Percentiles rank a stretch among this genome's conserved stretches.
Conservation (phyloP, 1,139 yeast genomes). For the Hemisphaericaspora xylofermentans region DNA sequence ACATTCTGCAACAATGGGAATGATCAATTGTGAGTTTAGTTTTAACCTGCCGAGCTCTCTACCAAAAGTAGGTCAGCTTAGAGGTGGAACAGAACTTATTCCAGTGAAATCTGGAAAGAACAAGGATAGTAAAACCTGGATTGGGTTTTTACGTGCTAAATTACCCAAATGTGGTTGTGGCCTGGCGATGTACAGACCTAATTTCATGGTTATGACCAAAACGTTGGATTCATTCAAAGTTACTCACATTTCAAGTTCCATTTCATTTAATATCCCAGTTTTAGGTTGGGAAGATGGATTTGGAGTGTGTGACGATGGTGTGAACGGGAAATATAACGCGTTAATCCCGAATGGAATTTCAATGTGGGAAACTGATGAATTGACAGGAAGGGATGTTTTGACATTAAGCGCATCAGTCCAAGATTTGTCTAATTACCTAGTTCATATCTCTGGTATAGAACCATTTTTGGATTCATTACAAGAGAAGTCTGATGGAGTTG, state of each 20-base stretch:
- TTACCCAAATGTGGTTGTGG: conserved; percentile 38
- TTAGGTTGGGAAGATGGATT: conserved; percentile 32
- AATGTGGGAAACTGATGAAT: neutral
- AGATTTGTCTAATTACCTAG: neutral
- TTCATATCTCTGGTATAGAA: neutral
- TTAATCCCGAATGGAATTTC: neutral
- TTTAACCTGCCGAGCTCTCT: conserved; percentile 2
- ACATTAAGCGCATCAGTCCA: neutral
- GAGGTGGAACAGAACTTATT: conserved; percentile 40
- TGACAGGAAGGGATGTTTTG: neutral
- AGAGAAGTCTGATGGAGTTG: neutral
- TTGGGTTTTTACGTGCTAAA: conserved; percentile 41
- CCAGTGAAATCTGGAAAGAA: conserved; percentile 19
- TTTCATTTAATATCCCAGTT: conserved; percentile 34
- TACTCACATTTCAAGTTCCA: conserved; percentile 34
- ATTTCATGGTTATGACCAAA: conserved; percentile 27
- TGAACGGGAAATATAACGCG: neutral
- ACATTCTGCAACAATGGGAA: conserved; percentile 13
- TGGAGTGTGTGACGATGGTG: neutral
- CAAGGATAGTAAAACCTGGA: conserved; percentile 29
- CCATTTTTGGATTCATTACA: neutral
- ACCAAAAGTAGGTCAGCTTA: conserved; percentile 29
- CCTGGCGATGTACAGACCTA: conserved; percentile 35
- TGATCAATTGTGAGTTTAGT: neutral
- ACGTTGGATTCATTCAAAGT: conserved; percentile 25